phyloP scores from a whole-genome alignment of 164 flowering plant species.

The Kingdonia uniflora region DNA sequence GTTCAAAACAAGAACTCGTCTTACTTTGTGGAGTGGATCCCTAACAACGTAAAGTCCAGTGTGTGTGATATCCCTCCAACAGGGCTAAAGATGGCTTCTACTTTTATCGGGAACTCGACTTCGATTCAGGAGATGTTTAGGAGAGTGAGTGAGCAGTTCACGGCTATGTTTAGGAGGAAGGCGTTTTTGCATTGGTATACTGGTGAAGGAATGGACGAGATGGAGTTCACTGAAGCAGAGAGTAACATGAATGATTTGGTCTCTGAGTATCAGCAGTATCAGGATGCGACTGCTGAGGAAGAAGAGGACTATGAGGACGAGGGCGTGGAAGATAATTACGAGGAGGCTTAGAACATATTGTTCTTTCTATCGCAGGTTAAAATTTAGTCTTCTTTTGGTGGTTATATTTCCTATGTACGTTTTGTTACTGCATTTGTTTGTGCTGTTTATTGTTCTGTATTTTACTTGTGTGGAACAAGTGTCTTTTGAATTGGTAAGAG shows the following conservation, averaged over 20 bases:
- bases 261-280: conserved; percentile 15
- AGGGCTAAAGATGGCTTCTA: conserved; percentile 9
- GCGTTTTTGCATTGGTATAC: conserved; percentile 15
- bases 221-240: conserved; percentile 17
- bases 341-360: conserved; percentile 2
- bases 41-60: conserved; percentile 16
- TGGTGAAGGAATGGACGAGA: conserved; percentile 14
- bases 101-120: conserved; percentile 12
- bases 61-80: conserved; percentile 16
- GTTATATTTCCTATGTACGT: no score
- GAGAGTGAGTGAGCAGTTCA: conserved; percentile 16
- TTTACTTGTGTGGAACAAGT: no score
- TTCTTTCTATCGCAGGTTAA: no score
- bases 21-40: conserved; percentile 19
- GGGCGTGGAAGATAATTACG: conserved; percentile 9
- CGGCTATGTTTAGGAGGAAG: conserved; percentile 17
- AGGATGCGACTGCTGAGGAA: conserved; percentile 17
- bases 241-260: conserved; percentile 16
- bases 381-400: no score
- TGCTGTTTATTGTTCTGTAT: no score
- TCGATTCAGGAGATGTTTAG: conserved; percentile 16
- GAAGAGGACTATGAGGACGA: conserved; percentile 16
- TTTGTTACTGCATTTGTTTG: no score
- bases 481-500: no score
- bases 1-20: conserved; percentile 15